Base-by-base conservation (phyloP, 768 basidiomycete species). In the Suillus alpinus region DNA sequence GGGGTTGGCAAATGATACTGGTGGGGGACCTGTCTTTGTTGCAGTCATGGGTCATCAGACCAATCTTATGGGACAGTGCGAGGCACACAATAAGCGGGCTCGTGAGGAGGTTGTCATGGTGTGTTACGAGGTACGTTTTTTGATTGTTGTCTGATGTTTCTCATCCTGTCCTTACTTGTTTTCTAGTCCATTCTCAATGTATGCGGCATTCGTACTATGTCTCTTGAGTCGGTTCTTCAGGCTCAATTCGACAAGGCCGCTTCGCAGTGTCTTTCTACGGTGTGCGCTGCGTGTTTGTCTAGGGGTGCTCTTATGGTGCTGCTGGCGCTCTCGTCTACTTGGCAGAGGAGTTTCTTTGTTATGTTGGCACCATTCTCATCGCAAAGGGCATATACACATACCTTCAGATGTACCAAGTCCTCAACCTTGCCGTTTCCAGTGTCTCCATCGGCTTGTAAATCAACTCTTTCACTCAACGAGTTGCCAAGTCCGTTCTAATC, bases 1-100 rank as follows among this genome's bases (percentile, higher is more conserved):
- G 82, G 34, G 93, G 94, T 0, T 99, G 96, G 97, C 87, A 97
- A 75, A 78, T 98, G 65, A 96, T 94, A 0, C 82, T 98, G 18
- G 92, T 91, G 2, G 95, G 95, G 92, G 85, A 0, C 95, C 95
- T 0, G 82, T 95, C 12, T 96, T 97, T 68, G 87, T 85, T 2
- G 73, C 83, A 12, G 80, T 84, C 10, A 92, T 94, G 84, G 81
- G 86, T 6, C 66, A 88, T 16, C 94, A 95, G 76, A 85, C 89
- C 1, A 75, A 79, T 18, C 71, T 94, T 52, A 84, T 91, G 0
- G 84, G 85, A 3, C 80, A 81, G 56, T 88, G 85, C 65, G 94
- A 97, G 76, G 68, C 86, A 23, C 70, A 83, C 64, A 97, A 95
- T 76, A 97, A 96, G 79, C 76, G 85, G 3, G 88, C 87, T n/a